phyloP scores from a whole-genome alignment of 352 stramenopile species.

The Thalassiosira mediterranea region DNA sequence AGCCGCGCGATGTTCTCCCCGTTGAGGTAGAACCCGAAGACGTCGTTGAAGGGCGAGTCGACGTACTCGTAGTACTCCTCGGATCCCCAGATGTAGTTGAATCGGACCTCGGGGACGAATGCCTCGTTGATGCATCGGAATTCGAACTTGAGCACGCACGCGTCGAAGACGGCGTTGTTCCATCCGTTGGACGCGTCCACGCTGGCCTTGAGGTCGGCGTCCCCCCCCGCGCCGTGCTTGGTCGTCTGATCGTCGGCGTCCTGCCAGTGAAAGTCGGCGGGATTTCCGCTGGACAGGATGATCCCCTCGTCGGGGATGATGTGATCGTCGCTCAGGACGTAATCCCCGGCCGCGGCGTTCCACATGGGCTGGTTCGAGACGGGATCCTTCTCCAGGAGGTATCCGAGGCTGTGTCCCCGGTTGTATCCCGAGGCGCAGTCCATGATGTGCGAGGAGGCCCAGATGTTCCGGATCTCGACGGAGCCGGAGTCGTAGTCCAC shows the following conservation, averaged over 20 bases:
- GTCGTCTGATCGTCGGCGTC: constrained; percentile 20
- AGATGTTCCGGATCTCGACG: constrained; percentile 21
- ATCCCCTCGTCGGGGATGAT: constrained; percentile 36
- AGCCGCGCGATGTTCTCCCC: constrained; percentile 44
- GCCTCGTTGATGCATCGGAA: constrained; percentile 35
- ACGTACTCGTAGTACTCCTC: constrained; percentile 65
- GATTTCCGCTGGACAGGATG: constrained; percentile 40
- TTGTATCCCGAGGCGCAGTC: constrained; percentile 26
- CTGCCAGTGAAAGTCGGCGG: constrained; percentile 31
- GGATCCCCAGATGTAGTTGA: constrained; percentile 52
- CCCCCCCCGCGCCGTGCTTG: background rate
- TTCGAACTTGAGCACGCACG: constrained; percentile 45
- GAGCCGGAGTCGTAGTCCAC: constrained; percentile 26
- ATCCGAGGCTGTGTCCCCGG: constrained; percentile 28
- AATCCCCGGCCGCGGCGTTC: background rate
- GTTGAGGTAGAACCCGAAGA: constrained; percentile 55
- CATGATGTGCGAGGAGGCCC: background rate
- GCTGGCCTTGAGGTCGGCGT: background rate
- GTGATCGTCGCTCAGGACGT: constrained; percentile 1
- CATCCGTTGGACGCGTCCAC: constrained; percentile 2
- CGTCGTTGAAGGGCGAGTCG: constrained; percentile 49
- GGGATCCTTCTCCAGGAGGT: background rate
- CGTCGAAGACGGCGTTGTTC: constrained; percentile 33
- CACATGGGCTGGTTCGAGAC: background rate
- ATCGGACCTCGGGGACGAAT: constrained; percentile 29